Conservation (phyloP, 148 eudicot species). For the Nepenthes gracilis region DNA sequence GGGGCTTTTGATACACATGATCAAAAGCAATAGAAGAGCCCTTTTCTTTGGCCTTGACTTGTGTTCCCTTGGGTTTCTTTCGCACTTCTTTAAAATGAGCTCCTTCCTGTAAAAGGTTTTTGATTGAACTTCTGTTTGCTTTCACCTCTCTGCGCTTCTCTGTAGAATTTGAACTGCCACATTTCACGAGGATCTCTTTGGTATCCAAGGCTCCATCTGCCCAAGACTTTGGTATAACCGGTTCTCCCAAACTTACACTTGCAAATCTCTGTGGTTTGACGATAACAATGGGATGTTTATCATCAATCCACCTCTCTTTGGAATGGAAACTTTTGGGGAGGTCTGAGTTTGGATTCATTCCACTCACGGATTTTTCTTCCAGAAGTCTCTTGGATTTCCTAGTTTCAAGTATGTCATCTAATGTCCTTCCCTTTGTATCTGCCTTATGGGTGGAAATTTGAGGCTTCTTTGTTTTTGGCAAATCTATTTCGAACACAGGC, state of each 20-base stretch:
- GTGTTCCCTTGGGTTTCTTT: not conserved
- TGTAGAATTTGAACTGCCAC: constrained; percentile 9
- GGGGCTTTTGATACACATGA: constrained; percentile 13
- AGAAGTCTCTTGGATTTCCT: constrained; percentile 47
- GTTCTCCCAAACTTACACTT: constrained; percentile 11
- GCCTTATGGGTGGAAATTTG: constrained; percentile 13
- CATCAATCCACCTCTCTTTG: constrained; percentile 9
- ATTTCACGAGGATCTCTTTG: constrained; percentile 10
- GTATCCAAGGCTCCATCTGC: constrained; percentile 9
- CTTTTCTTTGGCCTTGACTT: not conserved
- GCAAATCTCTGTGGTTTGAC: constrained; percentile 39
- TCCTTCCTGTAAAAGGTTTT: not conserved
- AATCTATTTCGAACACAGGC: constrained; percentile 38
- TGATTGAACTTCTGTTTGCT: not conserved
- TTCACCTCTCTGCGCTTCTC: constrained; percentile 8
- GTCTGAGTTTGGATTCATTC: not conserved
- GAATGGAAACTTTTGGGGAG: constrained; percentile 2
- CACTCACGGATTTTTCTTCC: constrained; percentile 11
- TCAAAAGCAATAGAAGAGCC: constrained; percentile 3
- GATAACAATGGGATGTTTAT: constrained; percentile 51
- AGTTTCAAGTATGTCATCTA: constrained; percentile 44
- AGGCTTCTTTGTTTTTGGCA: constrained; percentile 32
- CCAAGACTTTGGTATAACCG: constrained; percentile 8
- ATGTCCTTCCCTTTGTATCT: constrained; percentile 24
- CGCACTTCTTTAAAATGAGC: not conserved